phyloP scores from a whole-genome alignment of 1,139 yeast genomes.

The Pneumocystis canis region DNA sequence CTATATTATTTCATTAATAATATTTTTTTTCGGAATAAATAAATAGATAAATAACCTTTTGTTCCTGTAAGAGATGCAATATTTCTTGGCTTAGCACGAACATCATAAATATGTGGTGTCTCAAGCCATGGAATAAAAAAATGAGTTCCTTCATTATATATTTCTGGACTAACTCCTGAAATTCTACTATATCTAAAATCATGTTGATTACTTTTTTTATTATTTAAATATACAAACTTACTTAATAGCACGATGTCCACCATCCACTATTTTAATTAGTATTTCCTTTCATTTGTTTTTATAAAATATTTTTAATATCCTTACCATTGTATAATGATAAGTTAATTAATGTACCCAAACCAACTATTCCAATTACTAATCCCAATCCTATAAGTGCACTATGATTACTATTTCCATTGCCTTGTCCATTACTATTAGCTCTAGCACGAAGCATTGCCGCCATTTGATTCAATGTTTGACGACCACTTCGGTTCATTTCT shows the following conservation, averaged over 20 bases:
- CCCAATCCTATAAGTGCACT: neutral
- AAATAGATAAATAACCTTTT: conserved; percentile 33
- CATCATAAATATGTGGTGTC: conserved; percentile 83
- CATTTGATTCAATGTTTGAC: neutral
- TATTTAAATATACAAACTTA: neutral
- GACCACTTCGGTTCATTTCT: neutral
- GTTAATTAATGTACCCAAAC: neutral
- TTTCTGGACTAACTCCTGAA: conserved; percentile 71
- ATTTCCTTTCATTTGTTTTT: neutral
- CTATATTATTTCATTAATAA: conserved; percentile 2
- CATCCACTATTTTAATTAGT: conserved; percentile 44
- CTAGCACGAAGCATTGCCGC: neutral
- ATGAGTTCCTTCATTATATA: conserved; percentile 91
- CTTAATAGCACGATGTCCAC: conserved; percentile 98
- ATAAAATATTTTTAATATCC: neutral
- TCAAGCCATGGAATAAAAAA: conserved; percentile 89
- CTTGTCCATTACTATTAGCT: neutral
- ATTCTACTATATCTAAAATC: conserved; percentile 49
- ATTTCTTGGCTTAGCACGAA: conserved; percentile 92
- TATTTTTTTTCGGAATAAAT: neutral
- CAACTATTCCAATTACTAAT: neutral
- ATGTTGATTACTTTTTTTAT: neutral
- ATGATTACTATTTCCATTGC: neutral
- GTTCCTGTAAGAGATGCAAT: conserved; percentile 97
- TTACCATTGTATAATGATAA: neutral